Evolutionary conservation across 345 rosid genomes (phyloP).

Genomic region (Populus tremula): DNA sequence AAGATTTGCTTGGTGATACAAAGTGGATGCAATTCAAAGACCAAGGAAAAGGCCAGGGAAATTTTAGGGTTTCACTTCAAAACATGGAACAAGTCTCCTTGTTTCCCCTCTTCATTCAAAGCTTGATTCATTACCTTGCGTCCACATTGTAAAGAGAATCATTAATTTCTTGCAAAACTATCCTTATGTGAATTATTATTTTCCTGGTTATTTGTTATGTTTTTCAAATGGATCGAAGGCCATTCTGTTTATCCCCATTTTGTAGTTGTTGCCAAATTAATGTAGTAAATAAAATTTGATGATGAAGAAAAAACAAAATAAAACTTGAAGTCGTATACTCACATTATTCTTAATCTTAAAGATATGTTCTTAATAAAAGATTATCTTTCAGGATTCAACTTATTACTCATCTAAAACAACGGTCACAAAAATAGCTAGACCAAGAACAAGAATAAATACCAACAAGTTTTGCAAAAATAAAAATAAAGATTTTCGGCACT

Average conservation of each 20-base stretch:
- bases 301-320: too few relatives aligned
- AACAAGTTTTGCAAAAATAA: too few relatives aligned
- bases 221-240: neutral
- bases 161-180: neutral
- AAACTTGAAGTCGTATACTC: too few relatives aligned
- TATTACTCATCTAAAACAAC: too few relatives aligned
- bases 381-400: too few relatives aligned
- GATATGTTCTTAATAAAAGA: fast-evolving
- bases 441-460: too few relatives aligned
- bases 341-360: too few relatives aligned
- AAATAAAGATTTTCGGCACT: too few relatives aligned
- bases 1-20: constrained; percentile 70
- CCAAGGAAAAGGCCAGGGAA: constrained; percentile 58
- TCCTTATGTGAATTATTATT: neutral
- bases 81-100: constrained; percentile 64
- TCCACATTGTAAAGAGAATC: neutral
- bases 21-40: constrained; percentile 43
- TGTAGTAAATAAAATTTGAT: too few relatives aligned
- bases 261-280: neutral
- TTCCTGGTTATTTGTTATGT: neutral
- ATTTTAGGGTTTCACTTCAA: constrained; percentile 61
- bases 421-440: too few relatives aligned
- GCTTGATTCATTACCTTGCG: neutral
- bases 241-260: neutral
- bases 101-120: constrained; percentile 17